phyloP scores from a whole-genome alignment of 2,329 filamentous ascomycete species.

The Aspergillus uvarum region DNA sequence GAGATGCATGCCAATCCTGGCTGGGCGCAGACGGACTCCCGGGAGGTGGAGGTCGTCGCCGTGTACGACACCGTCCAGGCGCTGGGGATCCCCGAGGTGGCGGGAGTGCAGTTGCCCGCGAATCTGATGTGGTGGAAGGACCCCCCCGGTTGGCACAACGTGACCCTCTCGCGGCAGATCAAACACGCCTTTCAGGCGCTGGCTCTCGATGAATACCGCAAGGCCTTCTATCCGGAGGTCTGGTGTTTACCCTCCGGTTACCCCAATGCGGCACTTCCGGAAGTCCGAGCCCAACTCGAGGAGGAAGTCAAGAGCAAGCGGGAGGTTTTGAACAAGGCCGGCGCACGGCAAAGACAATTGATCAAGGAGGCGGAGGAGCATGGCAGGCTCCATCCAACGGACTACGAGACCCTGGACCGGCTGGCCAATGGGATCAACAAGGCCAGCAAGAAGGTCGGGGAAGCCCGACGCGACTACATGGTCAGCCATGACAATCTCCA shows the following conservation, averaged over 20 bases:
- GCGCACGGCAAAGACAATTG: background rate
- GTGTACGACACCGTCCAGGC: background rate
- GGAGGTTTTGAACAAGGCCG: background rate
- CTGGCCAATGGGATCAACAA: background rate
- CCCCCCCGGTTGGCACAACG: background rate
- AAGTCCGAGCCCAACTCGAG: background rate
- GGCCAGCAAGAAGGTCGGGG: background rate
- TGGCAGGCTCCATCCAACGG: background rate
- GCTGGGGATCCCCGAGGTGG: background rate
- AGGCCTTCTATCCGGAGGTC: slow-evolving; percentile 52
- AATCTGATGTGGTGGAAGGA: background rate
- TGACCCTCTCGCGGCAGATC: slow-evolving; percentile 15
- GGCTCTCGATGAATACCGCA: slow-evolving; percentile 39
- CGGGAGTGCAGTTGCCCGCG: background rate
- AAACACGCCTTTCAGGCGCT: slow-evolving; percentile 42
- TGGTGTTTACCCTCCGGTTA: slow-evolving; percentile 48
- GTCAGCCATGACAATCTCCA: background rate
- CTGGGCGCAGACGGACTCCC: background rate
- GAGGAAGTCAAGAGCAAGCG: background rate
- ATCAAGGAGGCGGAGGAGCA: background rate
- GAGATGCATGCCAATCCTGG: background rate
- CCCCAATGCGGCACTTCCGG: background rate
- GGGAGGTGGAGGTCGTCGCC: background rate
- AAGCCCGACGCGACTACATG: background rate
- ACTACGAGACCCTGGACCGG: background rate